Percentiles rank a stretch among this genome's conserved stretches.
Evolutionary conservation across 2,329 filamentous ascomycete species (phyloP).

Genomic region (Ophiostoma angusticollis): DNA sequence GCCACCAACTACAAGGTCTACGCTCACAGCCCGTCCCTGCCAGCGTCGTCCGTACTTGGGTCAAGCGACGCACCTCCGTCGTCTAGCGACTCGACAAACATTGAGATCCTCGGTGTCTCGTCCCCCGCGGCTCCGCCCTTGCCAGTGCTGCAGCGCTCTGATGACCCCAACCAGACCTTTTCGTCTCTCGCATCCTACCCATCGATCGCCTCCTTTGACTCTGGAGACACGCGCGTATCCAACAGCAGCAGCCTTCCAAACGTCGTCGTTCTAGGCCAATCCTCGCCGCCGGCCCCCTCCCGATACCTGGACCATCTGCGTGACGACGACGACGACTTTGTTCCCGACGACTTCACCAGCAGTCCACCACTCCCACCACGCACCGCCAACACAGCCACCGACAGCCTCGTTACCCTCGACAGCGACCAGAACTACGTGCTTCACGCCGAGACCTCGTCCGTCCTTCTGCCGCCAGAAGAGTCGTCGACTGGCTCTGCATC

Average conservation of each 20-base stretch:
- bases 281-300: constrained; percentile 15
- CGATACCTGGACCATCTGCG: constrained; percentile 5
- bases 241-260: constrained; percentile 28
- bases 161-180: constrained; percentile 12
- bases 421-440: constrained; percentile 42
- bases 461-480: constrained; percentile 24
- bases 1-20: constrained; percentile 43
- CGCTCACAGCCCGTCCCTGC: constrained; percentile 31
- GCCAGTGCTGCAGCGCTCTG: constrained; percentile 7
- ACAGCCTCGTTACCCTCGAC: constrained; percentile 24
- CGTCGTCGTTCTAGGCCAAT: constrained; percentile 36
- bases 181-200: constrained; percentile 16
- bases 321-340: background rate
- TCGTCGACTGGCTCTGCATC: constrained; percentile 10
- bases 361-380: constrained; percentile 11
- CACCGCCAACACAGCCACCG: constrained; percentile 16
- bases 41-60: constrained; percentile 10
- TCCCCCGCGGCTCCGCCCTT: constrained; percentile 33
- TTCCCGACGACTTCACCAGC: constrained; percentile 1
- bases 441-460: constrained; percentile 26
- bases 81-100: constrained; percentile 33
- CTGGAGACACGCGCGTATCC: background rate
- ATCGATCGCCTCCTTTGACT: constrained; percentile 16
- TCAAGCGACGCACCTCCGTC: constrained; percentile 28
- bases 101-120: constrained; percentile 37